phyloP scores from a whole-genome alignment of 106 monocot genomes.

The Acorus calamus region DNA sequence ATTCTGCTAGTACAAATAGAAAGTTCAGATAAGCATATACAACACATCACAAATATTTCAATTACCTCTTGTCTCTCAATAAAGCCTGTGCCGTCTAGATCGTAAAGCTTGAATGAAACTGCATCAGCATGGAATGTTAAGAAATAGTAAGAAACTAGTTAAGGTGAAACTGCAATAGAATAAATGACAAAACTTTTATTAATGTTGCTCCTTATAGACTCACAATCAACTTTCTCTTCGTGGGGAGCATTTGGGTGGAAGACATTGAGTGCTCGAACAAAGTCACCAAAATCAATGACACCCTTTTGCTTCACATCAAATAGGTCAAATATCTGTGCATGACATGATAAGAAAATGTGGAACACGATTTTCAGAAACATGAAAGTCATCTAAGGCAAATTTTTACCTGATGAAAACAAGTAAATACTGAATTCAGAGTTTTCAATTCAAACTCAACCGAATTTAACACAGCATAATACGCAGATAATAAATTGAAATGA shows the following conservation, averaged over 20 bases:
- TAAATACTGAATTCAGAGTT: background rate
- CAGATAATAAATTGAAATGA: too few species aligned
- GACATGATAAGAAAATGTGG: background rate
- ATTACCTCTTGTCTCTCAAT: slow-evolving; percentile 84
- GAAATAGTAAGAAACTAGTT: too few species aligned
- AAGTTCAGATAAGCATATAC: background rate
- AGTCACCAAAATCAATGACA: slow-evolving; percentile 88
- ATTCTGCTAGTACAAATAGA: background rate
- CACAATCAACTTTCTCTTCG: slow-evolving; percentile 87
- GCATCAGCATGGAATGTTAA: background rate
- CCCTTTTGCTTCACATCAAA: slow-evolving; percentile 93
- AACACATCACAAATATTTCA: background rate
- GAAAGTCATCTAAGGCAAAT: too few species aligned
- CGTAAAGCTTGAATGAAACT: slow-evolving; percentile 95
- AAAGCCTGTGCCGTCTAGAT: slow-evolving; percentile 64
- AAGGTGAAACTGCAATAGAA: too few species aligned
- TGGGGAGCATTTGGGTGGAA: slow-evolving; percentile 77
- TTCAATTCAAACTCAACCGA: too few species aligned
- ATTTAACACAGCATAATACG: too few species aligned
- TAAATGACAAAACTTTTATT: too few species aligned
- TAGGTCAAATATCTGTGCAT: slow-evolving; percentile 77
- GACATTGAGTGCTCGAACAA: slow-evolving; percentile 78
- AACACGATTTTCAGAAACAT: too few species aligned
- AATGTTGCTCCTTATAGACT: slow-evolving; percentile 13
- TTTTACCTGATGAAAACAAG: too few species aligned